Evolutionary conservation across 768 basidiomycete species (phyloP), one percentile per base, ranked within the genome.

Genomic region (Thelephora aurantiotincta): DNA sequence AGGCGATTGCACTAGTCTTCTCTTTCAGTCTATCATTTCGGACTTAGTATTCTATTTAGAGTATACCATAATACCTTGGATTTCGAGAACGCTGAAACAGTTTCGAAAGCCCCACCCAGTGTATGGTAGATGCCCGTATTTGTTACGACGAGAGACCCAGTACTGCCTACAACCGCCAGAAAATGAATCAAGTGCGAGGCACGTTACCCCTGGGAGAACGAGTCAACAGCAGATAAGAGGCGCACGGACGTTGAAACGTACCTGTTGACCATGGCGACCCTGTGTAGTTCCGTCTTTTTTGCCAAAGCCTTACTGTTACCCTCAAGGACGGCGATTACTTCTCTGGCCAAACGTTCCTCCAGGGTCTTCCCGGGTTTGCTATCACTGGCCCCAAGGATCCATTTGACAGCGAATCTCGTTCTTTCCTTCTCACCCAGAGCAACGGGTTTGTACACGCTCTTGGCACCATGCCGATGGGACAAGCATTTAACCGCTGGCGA

Each of bases 351-450:
- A 50, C 90, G 67, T 56, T 83, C 77, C 52, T 79, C 77, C 6
- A 82, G 51, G 0, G 66, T 73, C 54, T 71, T 71, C 19, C 81
- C 83, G 0, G 71, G 60, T 36, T 72, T 70, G 48, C 63, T 66
- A 50, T 80, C 70, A 51, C 75, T 74, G 11, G 76, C 78, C 5
- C 78, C 65, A 41, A 89, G 53, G 13, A 96, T 79, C 74, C 82
- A 87, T 51, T 69, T 59, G 34, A 94, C 68, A 2, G 79, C 91
- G 43, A 67, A 72, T 33, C 76, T 71, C 41, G 77, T 74, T 33
- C 90, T 71, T 65, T 92, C 89, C 58, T 83, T 77, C 65, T 91
- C 89, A 46, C 70, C 79, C 48, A 96, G 68, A 1, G 88, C 78
- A 11, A 77, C 65, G 0, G 92, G 91, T 35, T 71, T 75, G 38